A percentile compares a stretch with the other conserved stretches of the same genome.
Conservation (phyloP, 805 yeast species). For the Hanseniaspora jakobsenii region DNA sequence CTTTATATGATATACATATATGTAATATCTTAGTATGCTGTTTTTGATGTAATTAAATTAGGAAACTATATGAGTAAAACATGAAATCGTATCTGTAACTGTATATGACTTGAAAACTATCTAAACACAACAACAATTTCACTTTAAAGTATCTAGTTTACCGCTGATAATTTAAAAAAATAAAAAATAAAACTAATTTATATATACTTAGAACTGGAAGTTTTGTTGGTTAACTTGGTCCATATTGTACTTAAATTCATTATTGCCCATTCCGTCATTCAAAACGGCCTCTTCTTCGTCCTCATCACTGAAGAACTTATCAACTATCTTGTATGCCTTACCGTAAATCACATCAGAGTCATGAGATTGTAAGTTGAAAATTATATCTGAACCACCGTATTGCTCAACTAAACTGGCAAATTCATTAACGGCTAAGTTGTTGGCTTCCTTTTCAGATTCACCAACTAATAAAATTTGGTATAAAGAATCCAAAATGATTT, state of each 20-base stretch:
- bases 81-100: too few relatives aligned
- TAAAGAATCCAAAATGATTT: conserved; percentile 88
- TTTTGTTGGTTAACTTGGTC: conserved; percentile 38
- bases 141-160: too few relatives aligned
- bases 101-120: too few relatives aligned
- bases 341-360: conserved; percentile 85
- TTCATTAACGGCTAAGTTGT: conserved; percentile 59
- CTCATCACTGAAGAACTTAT: conserved; percentile 78
- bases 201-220: conserved; percentile 23
- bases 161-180: neutral
- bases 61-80: too few relatives aligned
- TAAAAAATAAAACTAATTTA: conserved; percentile 3
- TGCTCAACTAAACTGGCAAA: conserved; percentile 89
- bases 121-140: too few relatives aligned
- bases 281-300: conserved; percentile 34
- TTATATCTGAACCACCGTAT: conserved; percentile 97
- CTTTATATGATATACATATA: too few relatives aligned
- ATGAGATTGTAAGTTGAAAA: conserved; percentile 82
- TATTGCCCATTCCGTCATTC: conserved; percentile 62
- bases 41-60: too few relatives aligned
- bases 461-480: conserved; percentile 91
- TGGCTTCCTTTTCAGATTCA: conserved; percentile 74
- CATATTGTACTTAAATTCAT: conserved; percentile 72
- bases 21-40: too few relatives aligned
- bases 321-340: conserved; percentile 82